phyloP scores from a whole-genome alignment of 768 basidiomycete genomes.

The Lentinula sp. region DNA sequence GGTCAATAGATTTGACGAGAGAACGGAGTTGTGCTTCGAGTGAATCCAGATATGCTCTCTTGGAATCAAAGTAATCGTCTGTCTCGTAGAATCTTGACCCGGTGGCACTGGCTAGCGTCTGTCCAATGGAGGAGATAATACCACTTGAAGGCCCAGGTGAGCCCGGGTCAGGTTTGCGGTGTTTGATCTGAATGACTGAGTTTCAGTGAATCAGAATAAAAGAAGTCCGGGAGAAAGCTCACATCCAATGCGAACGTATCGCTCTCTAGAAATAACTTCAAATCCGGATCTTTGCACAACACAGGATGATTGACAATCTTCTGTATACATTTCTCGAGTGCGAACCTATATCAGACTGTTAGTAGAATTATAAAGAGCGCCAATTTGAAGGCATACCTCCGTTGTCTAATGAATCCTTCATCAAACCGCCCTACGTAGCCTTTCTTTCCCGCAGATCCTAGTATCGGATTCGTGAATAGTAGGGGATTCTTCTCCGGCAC shows the following conservation, averaged over 20 bases:
- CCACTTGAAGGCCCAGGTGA: slow-evolving; percentile 40
- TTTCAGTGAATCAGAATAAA: background rate
- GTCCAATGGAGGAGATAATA: slow-evolving; percentile 77
- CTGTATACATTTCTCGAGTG: slow-evolving; percentile 84
- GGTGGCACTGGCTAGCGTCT: slow-evolving; percentile 42
- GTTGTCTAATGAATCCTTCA: slow-evolving; percentile 83
- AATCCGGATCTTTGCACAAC: slow-evolving; percentile 78
- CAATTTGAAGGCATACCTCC: slow-evolving; percentile 32
- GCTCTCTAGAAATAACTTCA: slow-evolving; percentile 88
- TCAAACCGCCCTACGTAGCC: slow-evolving; percentile 75
- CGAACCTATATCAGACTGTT: slow-evolving; percentile 23
- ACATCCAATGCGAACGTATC: slow-evolving; percentile 91
- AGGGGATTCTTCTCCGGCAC: slow-evolving; percentile 90
- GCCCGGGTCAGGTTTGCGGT: slow-evolving; percentile 59
- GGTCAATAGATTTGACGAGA: slow-evolving; percentile 81
- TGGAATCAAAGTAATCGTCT: slow-evolving; percentile 94
- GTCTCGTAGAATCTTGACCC: slow-evolving; percentile 85
- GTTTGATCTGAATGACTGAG: slow-evolving; percentile 63
- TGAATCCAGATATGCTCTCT: slow-evolving; percentile 79
- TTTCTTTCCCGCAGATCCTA: background rate
- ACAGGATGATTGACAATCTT: slow-evolving; percentile 94
- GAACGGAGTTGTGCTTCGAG: slow-evolving; percentile 86
- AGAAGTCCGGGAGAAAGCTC: slow-evolving; percentile 22
- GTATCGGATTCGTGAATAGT: background rate
- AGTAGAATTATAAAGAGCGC: background rate